phyloP scores from a whole-genome alignment of 2,329 filamentous ascomycete genomes.

The Pseudogymnoascus pannorum region DNA sequence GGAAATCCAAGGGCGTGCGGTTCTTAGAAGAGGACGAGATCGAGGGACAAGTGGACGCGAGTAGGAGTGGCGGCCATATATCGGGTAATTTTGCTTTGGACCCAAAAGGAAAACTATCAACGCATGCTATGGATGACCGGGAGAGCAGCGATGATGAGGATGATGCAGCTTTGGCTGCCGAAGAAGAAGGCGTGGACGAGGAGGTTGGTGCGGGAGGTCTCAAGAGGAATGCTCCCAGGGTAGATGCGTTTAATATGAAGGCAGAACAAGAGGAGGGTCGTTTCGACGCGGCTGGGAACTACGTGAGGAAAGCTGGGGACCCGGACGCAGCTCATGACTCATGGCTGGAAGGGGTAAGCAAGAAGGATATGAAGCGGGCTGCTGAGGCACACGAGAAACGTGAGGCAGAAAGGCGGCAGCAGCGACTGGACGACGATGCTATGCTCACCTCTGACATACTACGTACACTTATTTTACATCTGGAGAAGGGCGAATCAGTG shows the following conservation, averaged over 20 bases:
- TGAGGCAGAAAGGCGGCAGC: conserved; percentile 66
- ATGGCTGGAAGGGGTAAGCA: conserved; percentile 88
- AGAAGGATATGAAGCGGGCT: conserved; percentile 86
- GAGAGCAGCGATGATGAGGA: conserved; percentile 54
- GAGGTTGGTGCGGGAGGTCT: conserved; percentile 86
- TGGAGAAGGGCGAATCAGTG: conserved; percentile 78
- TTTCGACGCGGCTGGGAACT: conserved; percentile 90
- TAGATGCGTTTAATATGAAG: conserved; percentile 94
- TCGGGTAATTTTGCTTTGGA: conserved; percentile 54
- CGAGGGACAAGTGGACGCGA: conserved; percentile 68
- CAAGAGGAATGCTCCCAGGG: conserved; percentile 85
- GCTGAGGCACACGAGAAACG: conserved; percentile 81
- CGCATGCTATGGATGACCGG: conserved; percentile 32
- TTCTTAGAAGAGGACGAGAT: conserved; percentile 59
- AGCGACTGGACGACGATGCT: conserved; percentile 66
- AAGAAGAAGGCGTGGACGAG: conserved; percentile 73
- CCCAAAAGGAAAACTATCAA: conserved; percentile 39
- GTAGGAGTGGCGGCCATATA: conserved; percentile 65
- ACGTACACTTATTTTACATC: conserved; percentile 59
- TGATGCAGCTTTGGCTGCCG: conserved; percentile 66
- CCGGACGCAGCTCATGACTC: conserved; percentile 84
- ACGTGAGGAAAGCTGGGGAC: conserved; percentile 78
- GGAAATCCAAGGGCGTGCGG: conserved; percentile 55
- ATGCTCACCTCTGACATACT: conserved; percentile 68
- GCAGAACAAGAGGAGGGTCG: conserved; percentile 84